Percentiles rank a stretch among this genome's conserved stretches.
phyloP scores from a whole-genome alignment of 331 rosid species.

The Malus hybrid region DNA sequence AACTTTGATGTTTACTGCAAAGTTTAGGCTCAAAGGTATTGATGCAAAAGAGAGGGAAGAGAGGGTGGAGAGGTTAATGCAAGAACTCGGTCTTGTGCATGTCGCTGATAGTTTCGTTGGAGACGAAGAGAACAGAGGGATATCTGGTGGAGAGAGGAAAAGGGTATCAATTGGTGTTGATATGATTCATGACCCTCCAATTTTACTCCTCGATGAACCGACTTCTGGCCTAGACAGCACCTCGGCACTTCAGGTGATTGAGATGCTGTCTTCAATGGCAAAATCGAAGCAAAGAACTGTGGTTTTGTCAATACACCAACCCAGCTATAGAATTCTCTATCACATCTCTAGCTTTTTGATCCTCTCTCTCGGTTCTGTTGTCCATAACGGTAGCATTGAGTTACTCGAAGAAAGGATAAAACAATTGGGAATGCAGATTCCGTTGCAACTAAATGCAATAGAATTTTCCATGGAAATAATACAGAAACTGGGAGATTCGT shows the following conservation, averaged over 20 bases:
- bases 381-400: slow-evolving; percentile 62
- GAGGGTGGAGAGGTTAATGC: slow-evolving; percentile 58
- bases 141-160: slow-evolving; percentile 83
- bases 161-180: slow-evolving; percentile 86
- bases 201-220: slow-evolving; percentile 78
- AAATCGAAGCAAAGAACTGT: slow-evolving; percentile 54
- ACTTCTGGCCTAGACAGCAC: slow-evolving; percentile 80
- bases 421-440: slow-evolving; percentile 49
- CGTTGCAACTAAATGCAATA: slow-evolving; percentile 61
- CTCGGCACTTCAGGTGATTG: slow-evolving; percentile 70
- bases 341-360: slow-evolving; percentile 65
- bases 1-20: slow-evolving; percentile 65
- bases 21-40: slow-evolving; percentile 57
- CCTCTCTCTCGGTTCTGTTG: slow-evolving; percentile 64
- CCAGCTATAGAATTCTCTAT: slow-evolving; percentile 72
- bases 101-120: slow-evolving; percentile 72
- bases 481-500: slow-evolving; percentile 35
- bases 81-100: slow-evolving; percentile 70
- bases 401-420: slow-evolving; percentile 48
- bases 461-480: slow-evolving; percentile 86
- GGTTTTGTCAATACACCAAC: slow-evolving; percentile 83
- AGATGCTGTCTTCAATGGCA: slow-evolving; percentile 61
- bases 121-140: slow-evolving; percentile 80
- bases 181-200: slow-evolving; percentile 70
- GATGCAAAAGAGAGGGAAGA: slow-evolving; percentile 38